Percentiles rank a stretch among this genome's conserved stretches.
Conservation (phyloP, 441 rosid genomes). For the Manihot esculenta region DNA sequence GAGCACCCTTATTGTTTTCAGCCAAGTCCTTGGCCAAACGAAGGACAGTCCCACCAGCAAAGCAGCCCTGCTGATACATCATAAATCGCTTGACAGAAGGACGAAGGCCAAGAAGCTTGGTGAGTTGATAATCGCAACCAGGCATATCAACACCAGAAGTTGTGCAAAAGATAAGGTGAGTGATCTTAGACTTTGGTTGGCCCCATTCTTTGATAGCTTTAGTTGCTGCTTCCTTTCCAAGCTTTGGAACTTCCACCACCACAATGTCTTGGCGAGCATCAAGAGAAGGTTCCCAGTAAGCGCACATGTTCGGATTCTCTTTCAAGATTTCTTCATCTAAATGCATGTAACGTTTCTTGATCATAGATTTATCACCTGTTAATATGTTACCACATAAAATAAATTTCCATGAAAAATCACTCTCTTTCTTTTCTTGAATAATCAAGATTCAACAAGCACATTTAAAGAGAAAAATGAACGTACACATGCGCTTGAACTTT, state of each 20-base stretch:
- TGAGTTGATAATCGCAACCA: slow-evolving; percentile 53
- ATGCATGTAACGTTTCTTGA: slow-evolving; percentile 51
- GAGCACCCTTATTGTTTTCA: slow-evolving; percentile 54
- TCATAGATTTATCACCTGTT: slow-evolving; percentile 53
- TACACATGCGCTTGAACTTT: slow-evolving; percentile 53
- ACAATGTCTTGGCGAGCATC: slow-evolving; percentile 55
- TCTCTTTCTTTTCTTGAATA: too few relatives aligned
- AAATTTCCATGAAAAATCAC: too few relatives aligned
- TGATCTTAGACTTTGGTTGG: slow-evolving; percentile 57
- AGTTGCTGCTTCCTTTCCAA: slow-evolving; percentile 51
- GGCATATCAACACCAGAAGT: slow-evolving; percentile 63
- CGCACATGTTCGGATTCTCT: slow-evolving; percentile 42
- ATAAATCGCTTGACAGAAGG: slow-evolving; percentile 55
- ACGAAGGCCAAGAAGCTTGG: slow-evolving; percentile 52
- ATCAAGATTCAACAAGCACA: too few relatives aligned
- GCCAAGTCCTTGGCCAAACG: slow-evolving; percentile 58
- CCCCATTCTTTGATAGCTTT: slow-evolving; percentile 66
- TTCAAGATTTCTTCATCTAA: slow-evolving; percentile 43
- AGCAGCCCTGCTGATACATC: slow-evolving; percentile 64
- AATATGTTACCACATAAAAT: background rate
- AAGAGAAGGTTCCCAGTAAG: slow-evolving; percentile 46
- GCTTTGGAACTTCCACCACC: slow-evolving; percentile 52
- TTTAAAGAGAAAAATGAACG: background rate
- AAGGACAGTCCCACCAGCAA: slow-evolving; percentile 55
- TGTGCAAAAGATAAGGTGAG: slow-evolving; percentile 59